Percentiles rank a stretch among this genome's conserved stretches.
phyloP scores from a whole-genome alignment of 23 red algal genomes.

The Agarophyton chilense region DNA sequence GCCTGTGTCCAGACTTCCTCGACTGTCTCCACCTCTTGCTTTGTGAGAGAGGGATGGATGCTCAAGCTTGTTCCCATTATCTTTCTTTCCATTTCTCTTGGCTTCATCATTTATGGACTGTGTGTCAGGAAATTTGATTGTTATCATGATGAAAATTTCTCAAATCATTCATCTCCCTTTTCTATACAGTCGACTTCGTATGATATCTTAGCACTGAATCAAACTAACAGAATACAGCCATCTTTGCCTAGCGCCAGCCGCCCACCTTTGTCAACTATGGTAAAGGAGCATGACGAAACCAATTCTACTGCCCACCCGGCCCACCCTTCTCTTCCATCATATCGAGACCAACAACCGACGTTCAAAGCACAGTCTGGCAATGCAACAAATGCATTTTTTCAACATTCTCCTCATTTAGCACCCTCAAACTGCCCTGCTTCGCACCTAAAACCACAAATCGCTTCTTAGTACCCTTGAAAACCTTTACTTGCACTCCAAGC shows the following conservation, averaged over 20 bases:
- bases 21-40: conserved; percentile 17
- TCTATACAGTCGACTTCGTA: neutral
- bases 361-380: neutral
- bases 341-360: neutral
- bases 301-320: neutral
- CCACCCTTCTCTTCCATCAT: neutral
- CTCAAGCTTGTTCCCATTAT: conserved; percentile 27
- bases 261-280: neutral
- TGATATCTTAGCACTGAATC: neutral
- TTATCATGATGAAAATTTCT: conserved; percentile 9
- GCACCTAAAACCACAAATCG: neutral
- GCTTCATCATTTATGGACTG: conserved; percentile 36
- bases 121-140: conserved; percentile 54
- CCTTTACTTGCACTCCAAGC: neutral
- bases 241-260: neutral
- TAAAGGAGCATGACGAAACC: neutral
- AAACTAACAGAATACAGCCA: neutral
- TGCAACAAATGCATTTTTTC: neutral
- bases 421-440: neutral
- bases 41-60: conserved; percentile 43
- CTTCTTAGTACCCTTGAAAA: neutral
- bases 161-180: neutral
- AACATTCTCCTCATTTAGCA: neutral
- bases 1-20: conserved; percentile 37
- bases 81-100: conserved; percentile 21